A percentile compares a stretch with the other conserved stretches of the same genome.
phyloP scores from a whole-genome alignment of 2,329 filamentous ascomycete species.

The Acarospora socialis region DNA sequence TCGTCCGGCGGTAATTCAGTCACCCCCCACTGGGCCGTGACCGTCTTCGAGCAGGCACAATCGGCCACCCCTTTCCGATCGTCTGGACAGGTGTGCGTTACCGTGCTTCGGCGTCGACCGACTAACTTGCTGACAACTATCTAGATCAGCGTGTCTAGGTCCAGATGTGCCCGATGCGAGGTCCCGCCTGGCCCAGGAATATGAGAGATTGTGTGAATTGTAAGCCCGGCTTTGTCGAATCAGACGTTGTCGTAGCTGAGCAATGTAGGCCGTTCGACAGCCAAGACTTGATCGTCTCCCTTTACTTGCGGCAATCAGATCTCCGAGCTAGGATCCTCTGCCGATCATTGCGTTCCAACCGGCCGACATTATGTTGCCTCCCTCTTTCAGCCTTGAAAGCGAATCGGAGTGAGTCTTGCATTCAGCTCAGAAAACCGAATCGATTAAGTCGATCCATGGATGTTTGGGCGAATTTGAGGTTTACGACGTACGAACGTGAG shows the following conservation, averaged over 20 bases:
- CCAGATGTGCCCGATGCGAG: conserved; percentile 1
- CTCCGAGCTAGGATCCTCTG: conserved; percentile 40
- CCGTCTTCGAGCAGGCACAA: conserved; percentile 22
- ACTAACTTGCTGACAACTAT: conserved; percentile 2
- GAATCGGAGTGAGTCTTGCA: conserved; percentile 25
- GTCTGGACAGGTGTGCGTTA: conserved; percentile 20
- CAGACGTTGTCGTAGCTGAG: conserved; percentile 6
- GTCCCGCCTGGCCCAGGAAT: conserved; percentile 18
- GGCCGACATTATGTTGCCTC: conserved; percentile 19
- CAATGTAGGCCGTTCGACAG: conserved; percentile 32
- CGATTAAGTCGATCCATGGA: conserved; percentile 5
- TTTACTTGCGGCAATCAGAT: conserved; percentile 39
- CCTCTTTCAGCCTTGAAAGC: conserved; percentile 21
- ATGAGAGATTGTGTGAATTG: conserved; percentile 26
- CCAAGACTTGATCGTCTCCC: conserved; percentile 30
- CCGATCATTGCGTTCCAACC: conserved; percentile 28
- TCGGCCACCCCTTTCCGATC: conserved; percentile 20
- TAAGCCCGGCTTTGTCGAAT: conserved; percentile 14
- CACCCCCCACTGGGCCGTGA: conserved; percentile 29
- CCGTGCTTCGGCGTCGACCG: not conserved
- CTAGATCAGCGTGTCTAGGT: conserved; percentile 8
- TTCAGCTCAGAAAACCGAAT: conserved; percentile 28
- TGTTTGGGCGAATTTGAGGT: conserved; percentile 11
- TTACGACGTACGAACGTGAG: conserved; percentile 11
- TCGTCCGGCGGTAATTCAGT: conserved; percentile 19